Conservation (phyloP, 805 yeast genomes). For the Ogataea ganodermae region DNA sequence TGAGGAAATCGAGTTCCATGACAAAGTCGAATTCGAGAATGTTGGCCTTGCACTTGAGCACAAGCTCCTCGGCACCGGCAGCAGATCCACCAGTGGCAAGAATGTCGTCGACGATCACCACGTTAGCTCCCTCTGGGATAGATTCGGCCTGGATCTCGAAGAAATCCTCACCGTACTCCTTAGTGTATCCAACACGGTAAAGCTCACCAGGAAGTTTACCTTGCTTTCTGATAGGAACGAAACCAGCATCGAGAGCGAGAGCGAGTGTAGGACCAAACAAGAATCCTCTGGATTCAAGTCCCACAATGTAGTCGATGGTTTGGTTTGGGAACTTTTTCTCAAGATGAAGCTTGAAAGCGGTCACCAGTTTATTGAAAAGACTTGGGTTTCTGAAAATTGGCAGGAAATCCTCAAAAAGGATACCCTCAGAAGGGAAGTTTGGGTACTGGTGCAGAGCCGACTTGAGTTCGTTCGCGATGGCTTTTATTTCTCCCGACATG, state of each 20-base stretch:
- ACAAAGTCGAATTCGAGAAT: slow-evolving; percentile 83
- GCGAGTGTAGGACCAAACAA: slow-evolving; percentile 96
- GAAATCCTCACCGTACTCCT: slow-evolving; percentile 91
- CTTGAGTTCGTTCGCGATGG: slow-evolving; percentile 48
- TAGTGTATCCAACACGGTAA: slow-evolving; percentile 68
- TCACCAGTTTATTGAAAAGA: slow-evolving; percentile 76
- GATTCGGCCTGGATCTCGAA: slow-evolving; percentile 87
- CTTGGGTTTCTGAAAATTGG: slow-evolving; percentile 88
- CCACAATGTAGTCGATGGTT: slow-evolving; percentile 82
- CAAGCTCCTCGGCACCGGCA: slow-evolving; percentile 86
- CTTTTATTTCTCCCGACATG: slow-evolving; percentile 26
- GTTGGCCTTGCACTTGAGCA: slow-evolving; percentile 64
- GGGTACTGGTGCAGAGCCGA: slow-evolving; percentile 75
- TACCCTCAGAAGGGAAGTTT: slow-evolving; percentile 91
- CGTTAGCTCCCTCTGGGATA: slow-evolving; percentile 76
- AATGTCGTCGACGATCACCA: slow-evolving; percentile 90
- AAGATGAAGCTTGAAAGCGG: slow-evolving; percentile 77
- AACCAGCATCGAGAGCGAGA: slow-evolving; percentile 82
- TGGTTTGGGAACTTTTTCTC: slow-evolving; percentile 52
- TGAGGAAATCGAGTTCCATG: slow-evolving; percentile 91
- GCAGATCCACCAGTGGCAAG: slow-evolving; percentile 99
- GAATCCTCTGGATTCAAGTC: slow-evolving; percentile 96
- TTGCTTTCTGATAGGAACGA: slow-evolving; percentile 91
- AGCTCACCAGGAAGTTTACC: slow-evolving; percentile 94
- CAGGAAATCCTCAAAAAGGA: slow-evolving; percentile 91